Evolutionary conservation across 495 filamentous ascomycete species (phyloP).

Genomic region (Rostrohypoxylon terebratum): DNA sequence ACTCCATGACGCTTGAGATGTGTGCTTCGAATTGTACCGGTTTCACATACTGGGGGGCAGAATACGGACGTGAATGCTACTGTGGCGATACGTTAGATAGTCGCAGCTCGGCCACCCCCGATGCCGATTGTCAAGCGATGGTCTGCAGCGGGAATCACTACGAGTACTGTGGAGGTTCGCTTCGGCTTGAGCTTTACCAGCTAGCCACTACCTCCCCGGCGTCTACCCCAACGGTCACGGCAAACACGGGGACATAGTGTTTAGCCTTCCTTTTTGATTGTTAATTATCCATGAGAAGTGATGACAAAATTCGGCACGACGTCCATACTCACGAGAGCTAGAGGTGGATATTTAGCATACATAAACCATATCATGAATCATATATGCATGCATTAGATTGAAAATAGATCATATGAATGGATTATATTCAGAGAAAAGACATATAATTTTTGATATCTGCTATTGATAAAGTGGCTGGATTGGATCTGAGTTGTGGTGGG

Average conservation of each 20-base stretch:
- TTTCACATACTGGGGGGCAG: conserved; percentile 51
- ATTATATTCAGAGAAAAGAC: neutral
- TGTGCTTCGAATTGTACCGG: conserved; percentile 49
- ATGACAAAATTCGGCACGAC: conserved; percentile 18
- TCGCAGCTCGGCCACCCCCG: conserved; percentile 44
- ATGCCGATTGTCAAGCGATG: conserved; percentile 52
- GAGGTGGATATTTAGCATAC: neutral
- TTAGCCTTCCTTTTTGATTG: neutral
- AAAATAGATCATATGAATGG: neutral
- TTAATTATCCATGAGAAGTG: conserved; percentile 53
- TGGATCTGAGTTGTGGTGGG: no score
- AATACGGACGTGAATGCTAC: conserved; percentile 56
- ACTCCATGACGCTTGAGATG: conserved; percentile 52
- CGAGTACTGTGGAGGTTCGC: conserved; percentile 54
- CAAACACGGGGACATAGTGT: conserved; percentile 9
- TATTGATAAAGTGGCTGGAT: no score
- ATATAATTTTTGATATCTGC: no score
- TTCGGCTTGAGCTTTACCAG: conserved; percentile 51
- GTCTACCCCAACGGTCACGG: neutral
- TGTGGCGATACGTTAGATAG: conserved; percentile 53
- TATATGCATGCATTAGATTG: neutral
- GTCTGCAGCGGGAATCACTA: conserved; percentile 46
- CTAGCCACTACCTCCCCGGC: conserved; percentile 24
- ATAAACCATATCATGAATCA: neutral
- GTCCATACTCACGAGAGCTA: neutral